Percentiles rank a stretch among this genome's conserved stretches.
phyloP scores from a whole-genome alignment of 257 asterid species.

The Solanum neorickii region DNA sequence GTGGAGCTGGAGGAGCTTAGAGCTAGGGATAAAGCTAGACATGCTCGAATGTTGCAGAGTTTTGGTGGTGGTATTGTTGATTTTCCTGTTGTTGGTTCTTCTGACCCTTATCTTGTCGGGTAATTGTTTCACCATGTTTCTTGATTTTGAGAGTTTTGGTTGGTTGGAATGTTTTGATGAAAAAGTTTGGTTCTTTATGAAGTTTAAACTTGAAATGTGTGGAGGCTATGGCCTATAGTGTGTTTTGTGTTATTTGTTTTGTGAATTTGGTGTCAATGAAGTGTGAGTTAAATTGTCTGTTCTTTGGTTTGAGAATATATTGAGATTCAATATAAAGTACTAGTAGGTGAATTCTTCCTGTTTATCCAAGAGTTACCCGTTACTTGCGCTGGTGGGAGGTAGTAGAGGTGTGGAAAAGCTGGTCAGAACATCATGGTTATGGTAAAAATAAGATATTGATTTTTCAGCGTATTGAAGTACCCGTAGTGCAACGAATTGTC shows the following conservation, averaged over 20 bases:
- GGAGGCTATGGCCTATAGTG: not conserved
- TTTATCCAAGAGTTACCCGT: not conserved
- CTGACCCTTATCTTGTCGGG: conserved; percentile 84
- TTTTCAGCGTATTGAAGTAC: not conserved
- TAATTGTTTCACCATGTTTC: conserved; percentile 5
- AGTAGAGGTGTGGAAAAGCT: not conserved
- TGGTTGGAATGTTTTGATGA: not conserved
- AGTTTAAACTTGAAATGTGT: not conserved
- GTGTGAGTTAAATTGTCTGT: not conserved
- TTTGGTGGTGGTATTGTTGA: conserved; percentile 65
- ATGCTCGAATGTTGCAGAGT: conserved; percentile 59
- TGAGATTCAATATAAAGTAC: not conserved
- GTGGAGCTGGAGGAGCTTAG: conserved; percentile 46
- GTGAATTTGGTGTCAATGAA: not conserved
- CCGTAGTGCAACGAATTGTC: not conserved
- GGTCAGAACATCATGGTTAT: not conserved
- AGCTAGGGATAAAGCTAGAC: conserved; percentile 76
- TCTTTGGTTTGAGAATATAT: not conserved
- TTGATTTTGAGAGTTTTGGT: not conserved
- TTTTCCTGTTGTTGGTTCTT: conserved; percentile 54
- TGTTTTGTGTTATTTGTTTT: not conserved
- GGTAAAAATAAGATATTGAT: not conserved
- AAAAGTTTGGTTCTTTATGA: not conserved
- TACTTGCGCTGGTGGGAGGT: not conserved
- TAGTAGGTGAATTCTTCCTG: not conserved